Conservation (phyloP, 2,329 filamentous ascomycete genomes). For the Parascedosporium putredinis region DNA sequence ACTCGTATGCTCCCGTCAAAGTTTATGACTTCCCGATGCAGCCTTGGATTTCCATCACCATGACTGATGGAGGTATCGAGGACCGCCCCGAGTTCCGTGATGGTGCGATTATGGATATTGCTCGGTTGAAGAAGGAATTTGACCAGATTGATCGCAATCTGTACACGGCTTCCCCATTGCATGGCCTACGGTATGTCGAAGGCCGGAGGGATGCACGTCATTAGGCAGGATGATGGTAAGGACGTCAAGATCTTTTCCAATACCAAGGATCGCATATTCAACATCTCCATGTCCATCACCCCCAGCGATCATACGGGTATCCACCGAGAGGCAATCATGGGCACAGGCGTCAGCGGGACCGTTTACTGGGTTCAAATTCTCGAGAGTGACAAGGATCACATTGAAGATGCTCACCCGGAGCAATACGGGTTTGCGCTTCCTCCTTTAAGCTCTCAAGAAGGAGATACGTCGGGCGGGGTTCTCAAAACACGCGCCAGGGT, state of each 20-base stretch:
- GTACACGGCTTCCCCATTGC: conserved; percentile 79
- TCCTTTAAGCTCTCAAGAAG: conserved; percentile 74
- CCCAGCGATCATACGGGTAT: conserved; percentile 42
- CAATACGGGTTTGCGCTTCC: conserved; percentile 82
- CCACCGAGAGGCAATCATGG: conserved; percentile 73
- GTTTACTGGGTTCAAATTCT: conserved; percentile 91
- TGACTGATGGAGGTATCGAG: conserved; percentile 48
- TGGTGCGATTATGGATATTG: conserved; percentile 82
- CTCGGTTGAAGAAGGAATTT: conserved; percentile 91
- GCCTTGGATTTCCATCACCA: conserved; percentile 83
- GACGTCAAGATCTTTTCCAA: conserved; percentile 88
- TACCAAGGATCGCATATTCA: conserved; percentile 89
- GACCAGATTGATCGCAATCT: conserved; percentile 94
- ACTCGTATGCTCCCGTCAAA: conserved; percentile 54
- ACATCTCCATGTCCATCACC: conserved; percentile 70
- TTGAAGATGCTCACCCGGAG: conserved; percentile 70
- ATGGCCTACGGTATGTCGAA: conserved; percentile 93
- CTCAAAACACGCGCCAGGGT: conserved; percentile 91
- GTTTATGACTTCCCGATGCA: conserved; percentile 96
- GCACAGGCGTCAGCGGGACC: conserved; percentile 85
- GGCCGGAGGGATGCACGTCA: conserved; percentile 83
- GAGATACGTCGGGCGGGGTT: conserved; percentile 82
- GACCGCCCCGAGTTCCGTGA: conserved; percentile 58
- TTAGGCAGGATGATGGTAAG: conserved; percentile 85
- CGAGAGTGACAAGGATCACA: conserved; percentile 65